A percentile compares a stretch with the other conserved stretches of the same genome.
Evolutionary conservation across 2,329 filamentous ascomycete species (phyloP).

Genomic region (Ambrosiella xylebori): DNA sequence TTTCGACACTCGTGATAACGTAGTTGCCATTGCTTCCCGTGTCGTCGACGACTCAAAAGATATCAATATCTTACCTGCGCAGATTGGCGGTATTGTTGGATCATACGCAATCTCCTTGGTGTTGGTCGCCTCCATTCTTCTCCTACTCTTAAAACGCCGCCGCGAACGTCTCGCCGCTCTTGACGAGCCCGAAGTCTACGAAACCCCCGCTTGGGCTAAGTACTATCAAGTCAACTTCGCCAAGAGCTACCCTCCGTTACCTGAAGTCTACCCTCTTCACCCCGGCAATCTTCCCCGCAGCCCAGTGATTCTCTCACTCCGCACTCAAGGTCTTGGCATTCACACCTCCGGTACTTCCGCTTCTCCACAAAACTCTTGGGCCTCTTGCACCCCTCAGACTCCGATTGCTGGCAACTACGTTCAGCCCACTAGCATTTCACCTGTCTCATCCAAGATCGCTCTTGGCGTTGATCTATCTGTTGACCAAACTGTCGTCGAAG

Average conservation of each 20-base stretch:
- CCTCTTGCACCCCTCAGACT: constrained; percentile 15
- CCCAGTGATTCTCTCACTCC: constrained; percentile 6
- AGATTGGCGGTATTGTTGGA: constrained; percentile 70
- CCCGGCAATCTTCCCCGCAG: neutral
- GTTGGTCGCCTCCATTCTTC: constrained; percentile 49
- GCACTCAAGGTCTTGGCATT: constrained; percentile 8
- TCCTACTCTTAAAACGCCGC: constrained; percentile 40
- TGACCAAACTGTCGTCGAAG: constrained; percentile 57
- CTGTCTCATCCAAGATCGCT: constrained; percentile 25
- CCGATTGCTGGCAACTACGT: constrained; percentile 14
- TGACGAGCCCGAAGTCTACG: constrained; percentile 25
- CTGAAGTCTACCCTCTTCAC: constrained; percentile 11
- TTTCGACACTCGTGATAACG: constrained; percentile 20
- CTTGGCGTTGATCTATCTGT: constrained; percentile 52
- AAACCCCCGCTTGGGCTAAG: constrained; percentile 28
- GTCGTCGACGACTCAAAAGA: constrained; percentile 16
- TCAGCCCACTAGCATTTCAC: constrained; percentile 25
- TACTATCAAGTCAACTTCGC: neutral
- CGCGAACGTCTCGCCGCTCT: constrained; percentile 31
- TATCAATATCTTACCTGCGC: constrained; percentile 42
- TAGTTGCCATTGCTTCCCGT: constrained; percentile 30
- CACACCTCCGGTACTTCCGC: neutral
- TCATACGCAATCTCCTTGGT: constrained; percentile 66
- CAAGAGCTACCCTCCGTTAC: neutral
- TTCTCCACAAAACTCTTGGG: constrained; percentile 6